Evolutionary conservation across 805 yeast species (phyloP), one percentile per base, ranked within the genome.

Genomic region (Myxozyma monticola): DNA sequence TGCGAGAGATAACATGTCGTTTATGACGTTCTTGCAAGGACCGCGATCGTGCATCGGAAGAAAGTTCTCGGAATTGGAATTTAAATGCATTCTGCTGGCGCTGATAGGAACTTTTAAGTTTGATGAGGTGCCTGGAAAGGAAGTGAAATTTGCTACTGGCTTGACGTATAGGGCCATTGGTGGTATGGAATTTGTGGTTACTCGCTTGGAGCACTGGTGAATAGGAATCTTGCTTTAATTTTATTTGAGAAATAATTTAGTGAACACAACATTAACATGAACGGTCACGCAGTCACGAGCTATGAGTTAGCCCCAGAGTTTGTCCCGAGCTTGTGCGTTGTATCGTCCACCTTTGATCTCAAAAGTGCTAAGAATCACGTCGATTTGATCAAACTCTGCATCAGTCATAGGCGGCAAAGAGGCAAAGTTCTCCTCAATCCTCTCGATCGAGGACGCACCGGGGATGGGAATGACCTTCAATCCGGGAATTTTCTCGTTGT

Each of bases 381-480:
- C 75, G 52, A 87, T 72, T 48, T 76, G 77, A 0, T 68, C 67
- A 56, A 84, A 75, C 49, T 85, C 88, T 0, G 64, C 77, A n/a
- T 77, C 81, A 2, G 80, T 65, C 47, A 88, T 77, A 59, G 42
- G 65, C 66, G 20, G 22, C 4, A 60, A 51, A 5, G 40, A 55
- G 3, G 72, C 67, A 54, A 79, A 72, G 68, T 87, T 88, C 63
- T 79, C 84, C 40, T 74, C 71, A 9, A 83, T 80, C 64, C 86
- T 81, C 9, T 66, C 72, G 3, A 70, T 66, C 22, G 81, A 76
- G 4, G 89, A 76, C 2, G 86, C 82, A 45, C 89, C 83, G 18
- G 96, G 96, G 65, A 88, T 84, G 29, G 96, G 95, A 39, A 89
- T 65, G 40, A 88, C 74, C 51, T 69, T 72, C 22, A 89, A 78